phyloP scores from a whole-genome alignment of 352 stramenopile genomes.

The Pythium monospermum region DNA sequence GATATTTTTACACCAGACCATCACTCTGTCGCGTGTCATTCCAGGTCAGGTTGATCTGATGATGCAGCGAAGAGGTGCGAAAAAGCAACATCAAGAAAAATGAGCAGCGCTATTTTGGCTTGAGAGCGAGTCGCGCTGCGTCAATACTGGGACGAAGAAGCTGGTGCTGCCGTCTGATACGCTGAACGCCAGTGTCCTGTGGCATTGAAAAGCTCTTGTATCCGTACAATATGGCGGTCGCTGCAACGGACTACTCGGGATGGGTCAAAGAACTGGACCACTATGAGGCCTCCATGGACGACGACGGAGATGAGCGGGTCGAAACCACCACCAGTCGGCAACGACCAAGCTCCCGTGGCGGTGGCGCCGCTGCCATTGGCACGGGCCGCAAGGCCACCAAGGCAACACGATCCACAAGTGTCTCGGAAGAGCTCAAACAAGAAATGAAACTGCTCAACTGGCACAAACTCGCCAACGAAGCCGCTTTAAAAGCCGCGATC shows the following conservation, averaged over 20 bases:
- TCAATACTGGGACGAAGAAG: too few species aligned
- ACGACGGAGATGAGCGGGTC: conserved; percentile 30
- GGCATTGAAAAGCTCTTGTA: too few species aligned
- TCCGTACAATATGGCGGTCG: too few species aligned
- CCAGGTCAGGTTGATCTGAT: background rate
- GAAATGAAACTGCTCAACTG: conserved; percentile 94
- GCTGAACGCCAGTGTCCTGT: too few species aligned
- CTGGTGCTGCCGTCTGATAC: too few species aligned
- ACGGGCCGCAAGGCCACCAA: conserved; percentile 25
- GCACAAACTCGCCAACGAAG: conserved; percentile 94
- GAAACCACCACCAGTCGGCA: conserved; percentile 8
- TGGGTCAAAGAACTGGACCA: conserved; percentile 59
- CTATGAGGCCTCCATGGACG: conserved; percentile 30
- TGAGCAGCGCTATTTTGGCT: too few species aligned
- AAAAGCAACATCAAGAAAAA: too few species aligned
- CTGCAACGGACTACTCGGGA: conserved; percentile 37
- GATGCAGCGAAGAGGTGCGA: too few species aligned
- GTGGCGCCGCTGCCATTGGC: conserved; percentile 1
- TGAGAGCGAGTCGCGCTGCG: too few species aligned
- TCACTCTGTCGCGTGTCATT: too few species aligned
- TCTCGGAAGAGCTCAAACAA: conserved; percentile 78
- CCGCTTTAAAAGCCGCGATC: conserved; percentile 87
- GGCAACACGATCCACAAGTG: conserved; percentile 17
- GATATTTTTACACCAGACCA: background rate
- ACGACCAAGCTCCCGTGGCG: conserved; percentile 10